A percentile compares a stretch with the other conserved stretches of the same genome.
Evolutionary conservation across 1,284 basidiomycete species (phyloP).

Genomic region (Apiotrichum veenhuisii): DNA sequence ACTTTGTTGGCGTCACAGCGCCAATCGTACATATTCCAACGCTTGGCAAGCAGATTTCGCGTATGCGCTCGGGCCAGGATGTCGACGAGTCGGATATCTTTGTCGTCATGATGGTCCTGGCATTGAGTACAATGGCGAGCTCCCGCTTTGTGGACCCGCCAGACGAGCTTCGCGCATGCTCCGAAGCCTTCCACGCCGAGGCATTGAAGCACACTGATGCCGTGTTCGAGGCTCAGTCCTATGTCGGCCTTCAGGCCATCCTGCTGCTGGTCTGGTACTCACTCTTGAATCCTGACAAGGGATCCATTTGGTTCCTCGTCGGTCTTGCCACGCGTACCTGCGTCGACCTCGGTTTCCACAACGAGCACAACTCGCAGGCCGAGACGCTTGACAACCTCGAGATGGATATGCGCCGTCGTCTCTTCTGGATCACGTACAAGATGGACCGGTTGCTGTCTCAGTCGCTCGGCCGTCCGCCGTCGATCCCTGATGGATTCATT

Average conservation of each 20-base stretch:
- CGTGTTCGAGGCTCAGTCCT: constrained; percentile 48
- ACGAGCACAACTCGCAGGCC: constrained; percentile 46
- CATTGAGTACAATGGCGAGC: constrained; percentile 50
- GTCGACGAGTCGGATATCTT: constrained; percentile 49
- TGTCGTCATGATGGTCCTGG: constrained; percentile 51
- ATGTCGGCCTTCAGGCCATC: constrained; percentile 50
- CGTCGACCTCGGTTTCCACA: constrained; percentile 51
- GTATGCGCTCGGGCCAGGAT: constrained; percentile 39
- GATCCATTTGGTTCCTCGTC: constrained; percentile 51
- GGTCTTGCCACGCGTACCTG: constrained; percentile 50
- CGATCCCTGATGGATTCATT: constrained; percentile 51
- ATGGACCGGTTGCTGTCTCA: constrained; percentile 49
- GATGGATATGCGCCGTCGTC: constrained; percentile 48
- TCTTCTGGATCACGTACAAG: constrained; percentile 51
- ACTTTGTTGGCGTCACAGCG: constrained; percentile 51
- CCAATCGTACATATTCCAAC: constrained; percentile 51
- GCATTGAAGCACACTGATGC: constrained; percentile 51
- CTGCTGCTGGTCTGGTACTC: constrained; percentile 50
- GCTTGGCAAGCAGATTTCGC: constrained; percentile 45
- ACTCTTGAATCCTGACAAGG: constrained; percentile 50
- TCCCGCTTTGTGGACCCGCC: constrained; percentile 50
- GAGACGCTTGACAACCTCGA: constrained; percentile 48
- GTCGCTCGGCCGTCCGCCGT: constrained; percentile 48
- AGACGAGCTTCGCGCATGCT: constrained; percentile 50
- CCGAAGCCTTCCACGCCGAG: constrained; percentile 51